phyloP scores from a whole-genome alignment of 176 grass and related monocot species.

The Oryza longistaminata region DNA sequence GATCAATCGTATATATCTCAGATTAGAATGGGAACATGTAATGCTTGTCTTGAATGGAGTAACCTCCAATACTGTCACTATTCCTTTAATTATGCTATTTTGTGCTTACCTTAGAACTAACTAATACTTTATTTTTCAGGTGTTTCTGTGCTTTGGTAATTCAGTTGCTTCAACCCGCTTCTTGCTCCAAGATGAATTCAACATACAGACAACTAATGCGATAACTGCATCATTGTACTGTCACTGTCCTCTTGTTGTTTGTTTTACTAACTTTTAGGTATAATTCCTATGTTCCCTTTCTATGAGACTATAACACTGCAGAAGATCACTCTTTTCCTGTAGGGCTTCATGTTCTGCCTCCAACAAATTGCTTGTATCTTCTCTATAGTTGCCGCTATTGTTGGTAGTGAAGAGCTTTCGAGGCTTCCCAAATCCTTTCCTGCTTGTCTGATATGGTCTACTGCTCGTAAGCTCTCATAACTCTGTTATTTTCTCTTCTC shows the following conservation, averaged over 20 bases:
- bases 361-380: conserved; percentile 98
- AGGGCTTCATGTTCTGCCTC: conserved; percentile 97
- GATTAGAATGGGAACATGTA: background rate
- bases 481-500: conserved; percentile 15
- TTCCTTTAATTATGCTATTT: background rate
- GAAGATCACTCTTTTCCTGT: conserved; percentile 31
- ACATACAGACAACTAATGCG: conserved; percentile 97
- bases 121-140: conserved; percentile 53
- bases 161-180: conserved; percentile 97
- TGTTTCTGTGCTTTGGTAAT: conserved; percentile 89
- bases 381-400: conserved; percentile 83
- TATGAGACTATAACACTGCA: background rate
- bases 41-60: background rate
- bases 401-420: conserved; percentile 80
- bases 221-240: conserved; percentile 96
- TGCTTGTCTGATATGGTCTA: conserved; percentile 89
- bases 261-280: conserved; percentile 20
- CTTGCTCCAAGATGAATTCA: conserved; percentile 99
- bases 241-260: conserved; percentile 13
- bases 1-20: background rate
- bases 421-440: conserved; percentile 87
- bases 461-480: conserved; percentile 69
- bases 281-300: background rate
- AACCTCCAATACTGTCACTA: background rate
- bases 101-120: background rate